These are phyloP conservation scores for Tolypocladium tundrense DNA, from an alignment of 2,329 filamentous ascomycete genomes.

Conservation along the genomic window DNA sequence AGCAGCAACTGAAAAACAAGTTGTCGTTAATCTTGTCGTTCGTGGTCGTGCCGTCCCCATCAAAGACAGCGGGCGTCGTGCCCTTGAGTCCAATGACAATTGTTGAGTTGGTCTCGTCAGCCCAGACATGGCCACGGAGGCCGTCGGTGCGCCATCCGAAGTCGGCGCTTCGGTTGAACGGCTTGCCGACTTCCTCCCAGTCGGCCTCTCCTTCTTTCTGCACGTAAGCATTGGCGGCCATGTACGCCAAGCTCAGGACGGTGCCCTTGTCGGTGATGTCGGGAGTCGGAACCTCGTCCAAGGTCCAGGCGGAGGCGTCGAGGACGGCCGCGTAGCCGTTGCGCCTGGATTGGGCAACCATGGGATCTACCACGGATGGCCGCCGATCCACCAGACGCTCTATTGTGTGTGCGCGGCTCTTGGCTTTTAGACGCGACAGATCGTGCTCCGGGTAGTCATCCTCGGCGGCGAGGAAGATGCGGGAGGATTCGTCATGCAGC, in stretches of 20 bases:
- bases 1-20: conserved; percentile 95
- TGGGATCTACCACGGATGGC: conserved; percentile 63
- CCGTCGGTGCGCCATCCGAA: conserved; percentile 93
- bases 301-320: conserved; percentile 67
- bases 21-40: conserved; percentile 99
- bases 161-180: conserved; percentile 76
- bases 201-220: conserved; percentile 59
- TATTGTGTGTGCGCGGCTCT: conserved; percentile 58
- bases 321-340: conserved; percentile 58
- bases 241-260: conserved; percentile 72
- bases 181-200: conserved; percentile 71
- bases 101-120: conserved; percentile 75
- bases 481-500: conserved; percentile 31
- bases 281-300: conserved; percentile 68
- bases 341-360: conserved; percentile 63
- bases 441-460: conserved; percentile 43
- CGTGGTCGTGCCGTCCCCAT: conserved; percentile 92
- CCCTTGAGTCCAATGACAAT: conserved; percentile 90
- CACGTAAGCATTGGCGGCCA: conserved; percentile 86
- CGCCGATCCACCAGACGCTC: conserved; percentile 73
- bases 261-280: conserved; percentile 80
- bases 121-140: conserved; percentile 83
- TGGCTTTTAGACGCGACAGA: conserved; percentile 45
- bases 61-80: conserved; percentile 81
- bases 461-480: conserved; percentile 52